Evolutionary conservation across 306 rosid species (phyloP), one percentile per base, ranked within the genome.

Genomic region (Elaeagnus macrophylla): DNA sequence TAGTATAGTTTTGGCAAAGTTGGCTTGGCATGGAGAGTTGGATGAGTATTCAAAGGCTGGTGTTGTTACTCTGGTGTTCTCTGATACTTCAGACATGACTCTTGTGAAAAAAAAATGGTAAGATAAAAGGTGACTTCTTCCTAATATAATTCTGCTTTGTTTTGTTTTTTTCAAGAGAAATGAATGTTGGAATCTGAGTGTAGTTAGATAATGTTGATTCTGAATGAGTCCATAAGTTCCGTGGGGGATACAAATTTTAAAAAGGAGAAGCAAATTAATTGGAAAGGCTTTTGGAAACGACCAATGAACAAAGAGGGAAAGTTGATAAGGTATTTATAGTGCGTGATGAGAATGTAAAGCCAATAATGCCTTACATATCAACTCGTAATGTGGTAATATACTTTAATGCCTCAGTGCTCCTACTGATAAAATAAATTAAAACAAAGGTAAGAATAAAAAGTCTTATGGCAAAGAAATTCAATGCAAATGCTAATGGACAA

Each of bases 1-100:
- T 40, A 73, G 16, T 68, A 59, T 17, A 39, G 48, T 51, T 44
- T 67, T 67, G 16, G 48, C 49, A 9, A 54, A 42, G 55, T 39
- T 61, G 39, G 65, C 9, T 5, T 67, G 62, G 65, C 79, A 77
- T 73, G 65, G 53, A 46, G 36, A 53, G 62, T 8, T 14, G 54
- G 55, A 5, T 37, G 35, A 54, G 60, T 43, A 67, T 66, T 51
- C 40, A 72, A 10, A 7, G 57, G 16, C 47, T 43, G 60, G 47
- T 15, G 18, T 56, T 68, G 57, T 44, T 32, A 50, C 69, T 39
- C 15, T 51, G 25, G 57, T 67, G 42, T 55, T 62, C 43, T 73
- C 81, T 37, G 74, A 47, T 61, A 81, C 39, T 60, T 59, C 47
- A 41, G 89, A 59, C 85, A 85, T 76, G 53, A 9, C 61, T 50